Evolutionary conservation across 208 protist genomes (phyloP), one percentile per base, ranked within the genome.

Genomic region (Spongospora subterranea): DNA sequence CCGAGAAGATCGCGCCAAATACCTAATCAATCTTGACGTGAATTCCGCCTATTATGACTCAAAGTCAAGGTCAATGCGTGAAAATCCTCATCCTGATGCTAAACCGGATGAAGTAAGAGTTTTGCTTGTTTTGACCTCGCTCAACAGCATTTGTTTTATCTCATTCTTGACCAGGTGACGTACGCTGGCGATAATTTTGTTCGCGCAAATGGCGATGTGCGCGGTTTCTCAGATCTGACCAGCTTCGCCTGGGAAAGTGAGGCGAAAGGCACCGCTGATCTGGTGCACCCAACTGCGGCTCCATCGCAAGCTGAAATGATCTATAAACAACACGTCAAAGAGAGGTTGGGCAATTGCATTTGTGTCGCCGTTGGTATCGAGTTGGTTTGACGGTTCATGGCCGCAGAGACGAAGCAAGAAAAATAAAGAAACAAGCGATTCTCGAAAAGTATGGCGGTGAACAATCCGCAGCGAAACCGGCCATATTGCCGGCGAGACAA

Each of bases 1-100:
- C 82, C 93, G 97, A 77, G 97, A 98, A 89, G 96, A 98, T 93
- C 97, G 94, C 32, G 96, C 97, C 45, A 98, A 98, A 92, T 98
- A 98, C 90, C 93, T 98, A 0, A 93, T 92, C 32, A 98, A 98
- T 93, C 82, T 98, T 0, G 95, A 97, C 91, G 17, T 93, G 35
- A 95, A 98, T 64, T 96, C 94, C 17, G 97, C 97, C 6, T 95
- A 97, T 92, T 98, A 98, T 92, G 97, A 98, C 91, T 96, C 97
- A 0, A 98, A 98, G 93, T 97, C 96, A 46, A 93, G 97, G 35
- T 95, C 96, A 0, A 97, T 98, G 97, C 93, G 97, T 60, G 95
- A 93, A 0, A 96, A 97, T 89, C 96, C 96, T 0, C 91, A 92
- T 29, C 92, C 90, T 0, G 20, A 92, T 54, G 20, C 11, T 0